Percentiles rank a stretch among this genome's conserved stretches.
Evolutionary conservation across 2,329 filamentous ascomycete genomes (phyloP).

Genomic region (Aspergillus jensenii): DNA sequence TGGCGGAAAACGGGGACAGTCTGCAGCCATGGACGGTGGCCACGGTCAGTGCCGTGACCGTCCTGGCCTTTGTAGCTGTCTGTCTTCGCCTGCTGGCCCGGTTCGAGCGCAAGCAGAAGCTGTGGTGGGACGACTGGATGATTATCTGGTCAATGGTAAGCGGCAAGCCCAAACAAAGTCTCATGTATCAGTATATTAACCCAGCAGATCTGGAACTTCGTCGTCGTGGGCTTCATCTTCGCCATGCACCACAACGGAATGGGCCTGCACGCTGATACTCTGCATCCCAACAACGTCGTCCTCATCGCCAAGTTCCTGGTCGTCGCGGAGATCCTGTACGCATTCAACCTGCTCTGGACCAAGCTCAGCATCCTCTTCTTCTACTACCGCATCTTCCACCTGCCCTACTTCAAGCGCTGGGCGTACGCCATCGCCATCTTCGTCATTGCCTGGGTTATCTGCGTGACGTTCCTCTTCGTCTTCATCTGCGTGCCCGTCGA

Average conservation of each 20-base stretch:
- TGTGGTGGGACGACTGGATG: conserved; percentile 56
- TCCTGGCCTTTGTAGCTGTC: conserved; percentile 41
- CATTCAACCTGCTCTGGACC: conserved; percentile 31
- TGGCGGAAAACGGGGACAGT: conserved; percentile 19
- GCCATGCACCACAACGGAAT: conserved; percentile 50
- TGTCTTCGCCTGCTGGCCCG: conserved; percentile 45
- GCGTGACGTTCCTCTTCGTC: conserved; percentile 28
- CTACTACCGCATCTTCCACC: conserved; percentile 30
- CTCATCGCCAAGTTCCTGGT: conserved; percentile 32
- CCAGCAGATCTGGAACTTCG: conserved; percentile 22
- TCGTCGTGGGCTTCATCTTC: conserved; percentile 50
- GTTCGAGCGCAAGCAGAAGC: conserved; percentile 41
- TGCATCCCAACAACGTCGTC: conserved; percentile 31
- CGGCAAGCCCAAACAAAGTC: not conserved
- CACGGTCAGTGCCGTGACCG: conserved; percentile 44
- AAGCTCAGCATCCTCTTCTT: conserved; percentile 27
- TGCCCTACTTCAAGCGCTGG: conserved; percentile 29
- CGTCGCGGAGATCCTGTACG: conserved; percentile 42
- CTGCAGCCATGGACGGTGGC: conserved; percentile 47
- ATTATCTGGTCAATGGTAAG: conserved; percentile 51
- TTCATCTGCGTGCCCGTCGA: conserved; percentile 31
- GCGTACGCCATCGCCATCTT: conserved; percentile 27
- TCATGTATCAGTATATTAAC: not conserved
- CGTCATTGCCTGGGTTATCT: conserved; percentile 27
- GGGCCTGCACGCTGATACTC: conserved; percentile 46